These are phyloP conservation scores for Ascocoryne sarcoides DNA, from an alignment of 2,329 filamentous ascomycete species.

Conservation along the genomic window DNA sequence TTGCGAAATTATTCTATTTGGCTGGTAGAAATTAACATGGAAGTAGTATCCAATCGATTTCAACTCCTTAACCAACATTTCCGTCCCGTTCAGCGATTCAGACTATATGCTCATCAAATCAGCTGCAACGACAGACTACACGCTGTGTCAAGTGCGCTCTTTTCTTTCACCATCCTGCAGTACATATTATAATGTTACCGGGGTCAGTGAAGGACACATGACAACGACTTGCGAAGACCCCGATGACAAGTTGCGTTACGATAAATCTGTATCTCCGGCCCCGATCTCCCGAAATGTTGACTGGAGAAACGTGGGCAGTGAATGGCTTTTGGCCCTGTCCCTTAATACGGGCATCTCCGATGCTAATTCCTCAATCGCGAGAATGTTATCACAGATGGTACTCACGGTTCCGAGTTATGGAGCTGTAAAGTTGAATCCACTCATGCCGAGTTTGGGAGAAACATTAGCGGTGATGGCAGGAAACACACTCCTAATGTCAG, in stretches of 20 bases:
- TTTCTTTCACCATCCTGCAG: conserved; percentile 58
- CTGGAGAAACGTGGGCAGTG: conserved; percentile 45
- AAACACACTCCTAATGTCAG: conserved; percentile 54
- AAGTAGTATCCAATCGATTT: conserved; percentile 49
- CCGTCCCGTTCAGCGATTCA: conserved; percentile 38
- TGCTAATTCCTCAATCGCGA: conserved; percentile 49
- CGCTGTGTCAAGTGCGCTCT: conserved; percentile 59
- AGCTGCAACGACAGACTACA: conserved; percentile 40
- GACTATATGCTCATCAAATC: conserved; percentile 59
- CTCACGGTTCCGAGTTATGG: conserved; percentile 36
- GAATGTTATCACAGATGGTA: conserved; percentile 48
- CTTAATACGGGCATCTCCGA: conserved; percentile 47
- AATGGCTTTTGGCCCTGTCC: conserved; percentile 47
- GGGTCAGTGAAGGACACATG: conserved; percentile 49
- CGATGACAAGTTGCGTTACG: conserved; percentile 46
- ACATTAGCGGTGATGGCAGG: conserved; percentile 62
- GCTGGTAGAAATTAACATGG: no score
- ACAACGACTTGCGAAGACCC: conserved; percentile 51
- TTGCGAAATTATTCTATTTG: no score
- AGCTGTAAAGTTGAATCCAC: conserved; percentile 18
- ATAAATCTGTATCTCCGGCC: conserved; percentile 31
- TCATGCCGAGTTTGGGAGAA: conserved; percentile 62
- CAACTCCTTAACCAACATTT: conserved; percentile 58
- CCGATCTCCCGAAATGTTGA: conserved; percentile 33
- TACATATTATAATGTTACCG: conserved; percentile 50